These are phyloP conservation scores for Populus hybrid DNA, from an alignment of 441 rosid genomes.

Conservation along the genomic window DNA sequence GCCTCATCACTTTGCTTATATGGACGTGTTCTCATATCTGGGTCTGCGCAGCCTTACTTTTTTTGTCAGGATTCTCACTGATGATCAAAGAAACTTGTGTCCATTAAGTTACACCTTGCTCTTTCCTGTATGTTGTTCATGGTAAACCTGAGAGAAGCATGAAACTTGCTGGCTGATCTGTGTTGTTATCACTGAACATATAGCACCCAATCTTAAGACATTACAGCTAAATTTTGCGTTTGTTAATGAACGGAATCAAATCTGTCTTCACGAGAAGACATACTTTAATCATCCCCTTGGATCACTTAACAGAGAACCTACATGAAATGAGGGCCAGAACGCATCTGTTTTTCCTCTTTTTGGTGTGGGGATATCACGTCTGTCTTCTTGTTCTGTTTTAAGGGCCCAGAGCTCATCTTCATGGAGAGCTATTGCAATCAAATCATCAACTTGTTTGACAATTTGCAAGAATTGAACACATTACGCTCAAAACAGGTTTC, in stretches of 20 bases:
- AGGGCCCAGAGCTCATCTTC: background rate
- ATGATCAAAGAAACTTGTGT: background rate
- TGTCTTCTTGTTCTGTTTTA: background rate
- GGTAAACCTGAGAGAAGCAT: background rate
- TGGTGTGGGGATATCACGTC: background rate
- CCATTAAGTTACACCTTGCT: background rate
- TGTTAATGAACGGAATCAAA: background rate
- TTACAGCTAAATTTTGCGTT: background rate
- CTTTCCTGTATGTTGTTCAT: background rate
- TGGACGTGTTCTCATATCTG: background rate
- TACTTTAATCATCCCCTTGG: background rate
- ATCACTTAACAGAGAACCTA: background rate
- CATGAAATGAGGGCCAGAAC: background rate
- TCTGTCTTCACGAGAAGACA: background rate
- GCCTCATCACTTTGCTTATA: slow-evolving; percentile 11
- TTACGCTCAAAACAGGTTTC: background rate
- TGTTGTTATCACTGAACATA: background rate
- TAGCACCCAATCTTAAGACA: background rate
- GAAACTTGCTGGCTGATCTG: background rate
- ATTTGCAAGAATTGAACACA: background rate
- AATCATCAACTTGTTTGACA: background rate
- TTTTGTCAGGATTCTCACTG: background rate
- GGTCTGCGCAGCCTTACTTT: background rate
- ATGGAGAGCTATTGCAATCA: background rate
- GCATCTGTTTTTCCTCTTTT: background rate